phyloP scores from a whole-genome alignment of 2,329 filamentous ascomycete species.

The Fusarium succisae region DNA sequence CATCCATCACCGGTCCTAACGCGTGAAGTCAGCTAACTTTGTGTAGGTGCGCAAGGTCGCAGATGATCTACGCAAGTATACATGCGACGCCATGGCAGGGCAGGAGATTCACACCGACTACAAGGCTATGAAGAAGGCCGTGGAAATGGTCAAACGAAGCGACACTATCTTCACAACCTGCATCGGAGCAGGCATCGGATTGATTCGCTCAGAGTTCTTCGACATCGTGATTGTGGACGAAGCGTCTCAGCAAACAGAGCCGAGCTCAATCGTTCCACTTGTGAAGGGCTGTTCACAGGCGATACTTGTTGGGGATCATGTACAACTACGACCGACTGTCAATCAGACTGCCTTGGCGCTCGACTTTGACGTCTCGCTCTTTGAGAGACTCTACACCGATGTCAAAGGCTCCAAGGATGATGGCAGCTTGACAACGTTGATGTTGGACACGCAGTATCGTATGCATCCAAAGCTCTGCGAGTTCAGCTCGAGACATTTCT shows the following conservation, averaged over 20 bases:
- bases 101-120: constrained; percentile 41
- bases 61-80: constrained; percentile 47
- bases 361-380: constrained; percentile 54
- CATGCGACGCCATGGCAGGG: constrained; percentile 47
- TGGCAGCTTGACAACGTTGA: constrained; percentile 45
- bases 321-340: constrained; percentile 56
- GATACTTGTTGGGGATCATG: constrained; percentile 57
- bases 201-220: constrained; percentile 52
- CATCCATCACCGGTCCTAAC: fast-evolving
- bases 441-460: constrained; percentile 57
- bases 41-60: constrained; percentile 47
- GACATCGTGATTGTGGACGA: constrained; percentile 56
- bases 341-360: constrained; percentile 46
- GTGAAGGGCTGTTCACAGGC: constrained; percentile 54
- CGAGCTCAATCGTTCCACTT: constrained; percentile 51
- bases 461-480: constrained; percentile 53
- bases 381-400: constrained; percentile 52
- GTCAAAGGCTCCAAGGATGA: neutral
- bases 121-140: constrained; percentile 48
- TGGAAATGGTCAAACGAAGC: constrained; percentile 48
- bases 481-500: constrained; percentile 54
- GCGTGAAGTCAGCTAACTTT: fast-evolving
- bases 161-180: constrained; percentile 57
- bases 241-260: constrained; percentile 58
- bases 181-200: constrained; percentile 52